Percentiles rank a stretch among this genome's conserved stretches.
Evolutionary conservation across 345 rosid genomes (phyloP).

Genomic region (Kernera saxatilis): DNA sequence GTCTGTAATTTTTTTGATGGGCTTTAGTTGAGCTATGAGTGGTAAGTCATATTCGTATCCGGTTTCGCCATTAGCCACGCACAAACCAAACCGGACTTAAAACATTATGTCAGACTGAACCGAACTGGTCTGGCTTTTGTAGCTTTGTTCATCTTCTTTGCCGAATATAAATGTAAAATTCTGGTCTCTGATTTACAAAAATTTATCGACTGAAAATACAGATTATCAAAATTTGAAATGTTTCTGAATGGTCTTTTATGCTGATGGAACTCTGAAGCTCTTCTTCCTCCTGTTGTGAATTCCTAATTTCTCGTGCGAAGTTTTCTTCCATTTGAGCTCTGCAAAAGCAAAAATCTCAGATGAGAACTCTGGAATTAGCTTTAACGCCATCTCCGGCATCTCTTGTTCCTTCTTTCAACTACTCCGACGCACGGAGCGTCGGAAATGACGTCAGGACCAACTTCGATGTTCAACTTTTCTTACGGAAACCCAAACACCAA

Average conservation of each 20-base stretch:
- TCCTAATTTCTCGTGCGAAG: not conserved
- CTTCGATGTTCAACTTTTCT: slow-evolving; percentile 16
- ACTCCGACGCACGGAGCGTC: not conserved
- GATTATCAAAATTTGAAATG: not conserved
- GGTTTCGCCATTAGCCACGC: not conserved
- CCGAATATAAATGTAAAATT: too few species aligned
- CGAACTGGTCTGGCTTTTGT: not conserved
- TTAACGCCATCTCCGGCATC: slow-evolving; percentile 20
- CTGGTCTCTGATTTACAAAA: too few species aligned
- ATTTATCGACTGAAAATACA: not conserved
- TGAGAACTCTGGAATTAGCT: slow-evolving; percentile 29
- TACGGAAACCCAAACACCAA: slow-evolving; percentile 24
- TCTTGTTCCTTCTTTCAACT: not conserved
- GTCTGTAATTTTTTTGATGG: not conserved
- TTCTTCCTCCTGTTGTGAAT: not conserved
- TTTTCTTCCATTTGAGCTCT: not conserved
- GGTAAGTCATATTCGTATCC: not conserved
- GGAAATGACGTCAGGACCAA: not conserved
- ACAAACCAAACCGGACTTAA: not conserved
- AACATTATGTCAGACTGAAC: not conserved
- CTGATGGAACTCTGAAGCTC: not conserved
- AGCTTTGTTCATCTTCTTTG: not conserved
- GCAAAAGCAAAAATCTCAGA: not conserved
- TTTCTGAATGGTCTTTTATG: not conserved
- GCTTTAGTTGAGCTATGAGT: not conserved